Base-by-base conservation (phyloP, 1,284 basidiomycete genomes). In the Sporisorium reilianum region DNA sequence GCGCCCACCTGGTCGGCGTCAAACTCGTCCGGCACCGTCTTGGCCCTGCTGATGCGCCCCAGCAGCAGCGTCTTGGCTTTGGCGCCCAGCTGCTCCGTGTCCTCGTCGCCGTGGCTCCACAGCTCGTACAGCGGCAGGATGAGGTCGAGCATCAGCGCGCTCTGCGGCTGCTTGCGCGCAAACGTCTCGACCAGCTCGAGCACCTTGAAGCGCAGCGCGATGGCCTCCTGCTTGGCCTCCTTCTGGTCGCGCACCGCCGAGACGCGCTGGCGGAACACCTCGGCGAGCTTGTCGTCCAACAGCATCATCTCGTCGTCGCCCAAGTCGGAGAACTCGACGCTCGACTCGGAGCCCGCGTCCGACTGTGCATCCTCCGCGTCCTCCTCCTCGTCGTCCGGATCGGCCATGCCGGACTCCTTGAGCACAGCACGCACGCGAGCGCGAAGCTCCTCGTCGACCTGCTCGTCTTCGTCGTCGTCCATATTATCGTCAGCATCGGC, bases 281-380 rank as follows among this genome's bases (percentile, higher is more conserved):
- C 90, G 6, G 93, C 93, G 7, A 99, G 89, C 82, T 97, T 93
- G 68, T 93, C 93, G 82, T 99, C 96, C 45, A 98, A 89, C 51
- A 92, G 91, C 88, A 97, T 90, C 96, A 98, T 99, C 86, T 97
- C 93, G 48, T 98, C 95, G 82, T 98, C 96, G 36, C 78, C 79
- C 26, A 83, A 32, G 16, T 76, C 77, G 5, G 79, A 75, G 38
- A 78, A 71, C 20, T 71, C 67, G 48, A 72, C 62, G 34, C 62
- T 70, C 28, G 75, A 70, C 2, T 69, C 70, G 4, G 71, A 74
- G 4, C 62, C 71, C 18, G 65, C 71, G 18, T 73, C 64, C n/a
- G 69, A 71, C 12, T 59, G 50, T 5, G 60, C 55, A 30, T 75
- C 75, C 6, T 68, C 72, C 12, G 67, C 70, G 16, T 73, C 74